These are phyloP conservation scores for Alternaria brassicae DNA, from an alignment of 2,329 filamentous ascomycete species.

Conservation along the genomic window DNA sequence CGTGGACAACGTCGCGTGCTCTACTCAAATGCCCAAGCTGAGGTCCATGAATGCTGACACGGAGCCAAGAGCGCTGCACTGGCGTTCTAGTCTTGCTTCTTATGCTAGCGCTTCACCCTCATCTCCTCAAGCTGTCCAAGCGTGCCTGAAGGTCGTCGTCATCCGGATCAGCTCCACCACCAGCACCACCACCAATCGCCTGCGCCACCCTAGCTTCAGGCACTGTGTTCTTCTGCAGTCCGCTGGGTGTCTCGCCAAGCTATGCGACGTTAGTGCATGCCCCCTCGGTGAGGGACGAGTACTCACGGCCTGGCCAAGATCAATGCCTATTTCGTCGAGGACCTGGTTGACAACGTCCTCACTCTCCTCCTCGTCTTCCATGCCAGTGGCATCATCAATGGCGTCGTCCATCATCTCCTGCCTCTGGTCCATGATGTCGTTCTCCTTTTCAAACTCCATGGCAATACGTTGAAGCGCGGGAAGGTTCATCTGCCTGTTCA, in stretches of 20 bases:
- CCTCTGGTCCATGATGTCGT: constrained; percentile 98
- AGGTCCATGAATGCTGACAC: background rate
- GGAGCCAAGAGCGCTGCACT: background rate
- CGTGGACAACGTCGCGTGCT: background rate
- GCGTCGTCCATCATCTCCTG: constrained; percentile 99
- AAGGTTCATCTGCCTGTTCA: constrained; percentile 98
- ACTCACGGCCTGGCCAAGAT: constrained; percentile 85
- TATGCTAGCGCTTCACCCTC: constrained; percentile 15
- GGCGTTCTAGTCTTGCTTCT: background rate
- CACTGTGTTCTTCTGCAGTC: constrained; percentile 75
- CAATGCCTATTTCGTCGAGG: constrained; percentile 94
- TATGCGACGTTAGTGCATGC: constrained; percentile 52
- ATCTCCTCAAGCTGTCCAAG: constrained; percentile 80
- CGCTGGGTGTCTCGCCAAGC: constrained; percentile 91
- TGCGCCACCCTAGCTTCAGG: constrained; percentile 83
- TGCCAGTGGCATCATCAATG: constrained; percentile 93
- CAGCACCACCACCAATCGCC: constrained; percentile 68
- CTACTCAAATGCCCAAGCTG: background rate
- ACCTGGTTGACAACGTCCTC: constrained; percentile 98
- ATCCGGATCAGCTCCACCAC: constrained; percentile 71
- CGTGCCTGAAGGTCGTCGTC: constrained; percentile 95
- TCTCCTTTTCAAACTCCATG: constrained; percentile 98
- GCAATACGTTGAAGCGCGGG: constrained; percentile 94
- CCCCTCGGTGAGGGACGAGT: background rate
- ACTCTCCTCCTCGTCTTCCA: constrained; percentile 90